These are phyloP conservation scores for Huntiella omanensis DNA, from an alignment of 2,329 filamentous ascomycete genomes.

Conservation along the genomic window DNA sequence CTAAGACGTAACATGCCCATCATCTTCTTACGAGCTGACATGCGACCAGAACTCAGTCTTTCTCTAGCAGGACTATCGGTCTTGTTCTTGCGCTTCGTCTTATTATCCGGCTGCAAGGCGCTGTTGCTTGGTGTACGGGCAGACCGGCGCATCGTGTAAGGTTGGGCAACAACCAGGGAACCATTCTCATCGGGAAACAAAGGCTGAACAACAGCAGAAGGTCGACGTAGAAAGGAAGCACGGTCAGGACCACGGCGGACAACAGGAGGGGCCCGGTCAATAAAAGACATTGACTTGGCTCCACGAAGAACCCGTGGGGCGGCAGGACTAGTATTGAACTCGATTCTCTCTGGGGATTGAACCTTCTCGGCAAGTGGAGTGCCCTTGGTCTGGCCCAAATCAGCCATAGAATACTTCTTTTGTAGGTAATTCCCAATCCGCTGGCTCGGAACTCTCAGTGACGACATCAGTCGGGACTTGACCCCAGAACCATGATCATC, in stretches of 20 bases:
- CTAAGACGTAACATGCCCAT: conserved; percentile 4
- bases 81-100: conserved; percentile 1
- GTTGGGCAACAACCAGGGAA: neutral
- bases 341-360: no score
- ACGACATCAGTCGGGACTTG: no score
- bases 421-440: no score
- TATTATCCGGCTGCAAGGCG: neutral
- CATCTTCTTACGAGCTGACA: conserved; percentile 1
- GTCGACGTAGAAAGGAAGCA: conserved; percentile 5
- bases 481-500: neutral
- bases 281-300: conserved; percentile 11
- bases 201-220: conserved; percentile 1
- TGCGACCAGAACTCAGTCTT: neutral
- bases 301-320: conserved; percentile 3
- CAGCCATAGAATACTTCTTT: conserved; percentile 2
- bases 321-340: neutral
- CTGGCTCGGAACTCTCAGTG: no score
- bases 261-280: conserved; percentile 7
- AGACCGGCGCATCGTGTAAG: conserved; percentile 8
- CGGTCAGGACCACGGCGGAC: neutral
- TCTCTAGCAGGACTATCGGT: neutral
- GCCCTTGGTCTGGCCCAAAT: neutral
- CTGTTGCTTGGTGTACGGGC: conserved; percentile 6
- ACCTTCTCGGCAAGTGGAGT: neutral
- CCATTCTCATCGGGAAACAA: conserved; percentile 7